Percentiles rank a stretch among this genome's conserved stretches.
Evolutionary conservation across 139 green algal genomes (phyloP).

Genomic region (Bryopsis sp.): DNA sequence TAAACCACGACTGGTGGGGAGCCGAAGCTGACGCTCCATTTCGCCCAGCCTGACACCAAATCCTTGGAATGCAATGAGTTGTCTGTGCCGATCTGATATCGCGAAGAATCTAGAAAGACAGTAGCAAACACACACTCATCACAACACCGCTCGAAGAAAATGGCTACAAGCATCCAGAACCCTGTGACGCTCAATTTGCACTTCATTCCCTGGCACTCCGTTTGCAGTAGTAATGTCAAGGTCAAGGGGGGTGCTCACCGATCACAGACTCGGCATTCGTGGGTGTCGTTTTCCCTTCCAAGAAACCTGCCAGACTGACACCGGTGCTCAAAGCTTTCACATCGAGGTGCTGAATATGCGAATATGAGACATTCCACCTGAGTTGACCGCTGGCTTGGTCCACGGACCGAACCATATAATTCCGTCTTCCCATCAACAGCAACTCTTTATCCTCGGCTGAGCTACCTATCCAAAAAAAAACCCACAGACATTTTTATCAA

Average conservation of each 20-base stretch:
- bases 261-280: background rate
- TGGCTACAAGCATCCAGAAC: too few species aligned
- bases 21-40: constrained; percentile 55
- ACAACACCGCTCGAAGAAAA: too few species aligned
- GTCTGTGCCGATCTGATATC: constrained; percentile 34
- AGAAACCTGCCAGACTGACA: background rate
- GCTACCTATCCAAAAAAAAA: too few species aligned
- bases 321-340: background rate
- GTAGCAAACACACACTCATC: too few species aligned
- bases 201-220: too few species aligned
- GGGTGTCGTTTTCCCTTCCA: background rate
- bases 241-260: too few species aligned
- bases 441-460: too few species aligned
- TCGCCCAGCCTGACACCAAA: constrained; percentile 29
- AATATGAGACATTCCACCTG: constrained; percentile 6
- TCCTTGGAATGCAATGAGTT: constrained; percentile 49
- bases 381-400: constrained; percentile 28
- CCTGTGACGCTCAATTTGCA: too few species aligned
- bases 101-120: too few species aligned
- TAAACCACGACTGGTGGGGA: constrained; percentile 55
- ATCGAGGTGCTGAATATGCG: constrained; percentile 15
- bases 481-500: too few species aligned
- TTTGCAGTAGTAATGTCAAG: too few species aligned
- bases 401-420: constrained; percentile 62
- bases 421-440: constrained; percentile 59